Evolutionary conservation across 768 basidiomycete species (phyloP).

Genomic region (Lactarius trivialis): DNA sequence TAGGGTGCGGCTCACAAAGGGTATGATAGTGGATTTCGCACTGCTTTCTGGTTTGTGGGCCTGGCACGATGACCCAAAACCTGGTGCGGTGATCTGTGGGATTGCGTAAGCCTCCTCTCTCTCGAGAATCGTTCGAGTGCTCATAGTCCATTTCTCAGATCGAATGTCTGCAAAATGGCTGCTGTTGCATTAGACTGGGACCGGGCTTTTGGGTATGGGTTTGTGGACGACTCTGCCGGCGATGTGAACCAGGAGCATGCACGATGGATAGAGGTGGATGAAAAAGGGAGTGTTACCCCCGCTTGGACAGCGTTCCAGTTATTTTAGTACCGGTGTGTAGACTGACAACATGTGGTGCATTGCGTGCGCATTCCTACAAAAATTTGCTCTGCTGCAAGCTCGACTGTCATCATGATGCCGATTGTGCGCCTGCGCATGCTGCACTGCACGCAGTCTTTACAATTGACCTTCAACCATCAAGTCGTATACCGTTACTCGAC

Average conservation of each 20-base stretch:
- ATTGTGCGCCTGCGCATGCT: background rate
- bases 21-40: conserved; percentile 65
- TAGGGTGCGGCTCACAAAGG: conserved; percentile 47
- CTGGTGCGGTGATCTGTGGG: conserved; percentile 51
- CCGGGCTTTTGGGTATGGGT: conserved; percentile 50
- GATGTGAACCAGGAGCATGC: conserved; percentile 39
- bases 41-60: conserved; percentile 59
- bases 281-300: conserved; percentile 47
- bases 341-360: background rate
- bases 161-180: conserved; percentile 51
- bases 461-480: conserved; percentile 29
- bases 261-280: conserved; percentile 64
- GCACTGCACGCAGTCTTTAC: background rate
- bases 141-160: conserved; percentile 34
- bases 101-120: conserved; percentile 39
- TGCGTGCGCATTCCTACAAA: background rate
- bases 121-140: background rate
- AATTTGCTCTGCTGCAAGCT: background rate
- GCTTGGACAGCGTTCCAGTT: conserved; percentile 54
- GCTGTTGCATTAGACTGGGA: conserved; percentile 62
- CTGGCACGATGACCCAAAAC: conserved; percentile 36
- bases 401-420: background rate
- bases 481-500: conserved; percentile 71
- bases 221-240: conserved; percentile 33
- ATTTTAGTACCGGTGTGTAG: conserved; percentile 27